A percentile compares a stretch with the other conserved stretches of the same genome.
These are phyloP conservation scores for Candida piceae DNA, from an alignment of 805 yeast species.

Conservation along the genomic window DNA sequence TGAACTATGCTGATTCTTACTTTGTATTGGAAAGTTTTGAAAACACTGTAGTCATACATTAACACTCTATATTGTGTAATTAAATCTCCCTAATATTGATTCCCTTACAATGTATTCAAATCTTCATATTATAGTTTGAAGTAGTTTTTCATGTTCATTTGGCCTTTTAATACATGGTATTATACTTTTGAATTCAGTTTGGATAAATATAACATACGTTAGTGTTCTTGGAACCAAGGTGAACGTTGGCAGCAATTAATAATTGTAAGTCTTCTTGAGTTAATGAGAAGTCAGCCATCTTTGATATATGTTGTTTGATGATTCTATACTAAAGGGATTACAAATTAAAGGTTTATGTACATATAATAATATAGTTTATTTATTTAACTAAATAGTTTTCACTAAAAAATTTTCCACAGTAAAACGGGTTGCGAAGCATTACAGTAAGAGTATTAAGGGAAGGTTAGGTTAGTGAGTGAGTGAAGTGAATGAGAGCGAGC, in stretches of 20 bases:
- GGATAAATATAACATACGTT: constrained; percentile 64
- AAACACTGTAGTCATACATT: no score
- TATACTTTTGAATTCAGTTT: constrained; percentile 1
- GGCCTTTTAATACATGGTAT: no score
- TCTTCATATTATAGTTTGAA: no score
- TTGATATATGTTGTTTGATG: constrained; percentile 12
- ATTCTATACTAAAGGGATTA: constrained; percentile 1
- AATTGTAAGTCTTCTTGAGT: constrained; percentile 99
- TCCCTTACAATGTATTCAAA: no score
- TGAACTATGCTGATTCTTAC: no score
- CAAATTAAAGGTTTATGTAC: not conserved
- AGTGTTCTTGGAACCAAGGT: constrained; percentile 99
- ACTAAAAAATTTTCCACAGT: constrained; percentile 1
- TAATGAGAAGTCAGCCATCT: constrained; percentile 35
- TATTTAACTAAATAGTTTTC: not conserved
- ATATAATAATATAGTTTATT: no score
- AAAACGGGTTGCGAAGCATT: not conserved
- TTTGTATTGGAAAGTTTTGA: no score
- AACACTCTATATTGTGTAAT: no score
- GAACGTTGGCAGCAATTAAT: constrained; percentile 98
- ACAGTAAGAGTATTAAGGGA: not conserved
- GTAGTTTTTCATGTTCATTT: no score
- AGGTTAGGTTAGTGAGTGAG: not conserved
- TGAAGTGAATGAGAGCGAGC: no score
- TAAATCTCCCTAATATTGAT: no score